Evolutionary conservation across 768 basidiomycete genomes (phyloP).

Genomic region (Amanita subjunquillea): DNA sequence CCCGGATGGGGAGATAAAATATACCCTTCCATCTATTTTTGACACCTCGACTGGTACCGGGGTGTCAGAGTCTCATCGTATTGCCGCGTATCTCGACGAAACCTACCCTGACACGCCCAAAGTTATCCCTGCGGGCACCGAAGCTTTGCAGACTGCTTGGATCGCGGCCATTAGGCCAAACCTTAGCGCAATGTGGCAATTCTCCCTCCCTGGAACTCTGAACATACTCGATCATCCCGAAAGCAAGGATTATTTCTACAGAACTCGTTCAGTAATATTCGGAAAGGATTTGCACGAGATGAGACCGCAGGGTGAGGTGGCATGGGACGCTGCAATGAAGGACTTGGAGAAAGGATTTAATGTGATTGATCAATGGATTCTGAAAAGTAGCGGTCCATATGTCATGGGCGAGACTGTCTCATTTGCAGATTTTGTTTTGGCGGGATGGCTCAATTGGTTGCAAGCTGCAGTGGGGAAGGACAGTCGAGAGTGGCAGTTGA

Average conservation of each 20-base stretch:
- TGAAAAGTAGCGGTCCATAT: conserved; percentile 12
- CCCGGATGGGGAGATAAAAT: conserved; percentile 17
- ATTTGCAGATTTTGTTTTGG: conserved; percentile 8
- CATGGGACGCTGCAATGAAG: conserved; percentile 19
- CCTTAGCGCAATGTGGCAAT: conserved; percentile 4
- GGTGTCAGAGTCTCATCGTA: conserved; percentile 25
- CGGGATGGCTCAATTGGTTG: conserved; percentile 1
- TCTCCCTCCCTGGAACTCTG: conserved; percentile 11
- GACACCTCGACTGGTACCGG: conserved; percentile 23
- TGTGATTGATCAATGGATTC: conserved; percentile 10
- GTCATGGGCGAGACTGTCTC: conserved; percentile 3
- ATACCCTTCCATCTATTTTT: conserved; percentile 30
- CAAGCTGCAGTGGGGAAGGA: conserved; percentile 5
- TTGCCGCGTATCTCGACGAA: conserved; percentile 31
- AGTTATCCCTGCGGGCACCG: conserved; percentile 20
- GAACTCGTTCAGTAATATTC: conserved; percentile 17
- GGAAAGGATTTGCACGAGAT: conserved; percentile 23
- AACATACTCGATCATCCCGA: conserved; percentile 16
- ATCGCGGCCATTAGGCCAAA: not conserved
- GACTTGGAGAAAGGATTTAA: conserved; percentile 15
- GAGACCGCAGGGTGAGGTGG: conserved; percentile 15
- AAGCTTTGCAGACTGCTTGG: conserved; percentile 10
- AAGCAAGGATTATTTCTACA: conserved; percentile 24
- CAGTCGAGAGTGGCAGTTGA: conserved; percentile 8
- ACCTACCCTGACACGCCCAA: conserved; percentile 24